Conservation (phyloP, 768 basidiomycete species). For the Cytidiella melzeri region DNA sequence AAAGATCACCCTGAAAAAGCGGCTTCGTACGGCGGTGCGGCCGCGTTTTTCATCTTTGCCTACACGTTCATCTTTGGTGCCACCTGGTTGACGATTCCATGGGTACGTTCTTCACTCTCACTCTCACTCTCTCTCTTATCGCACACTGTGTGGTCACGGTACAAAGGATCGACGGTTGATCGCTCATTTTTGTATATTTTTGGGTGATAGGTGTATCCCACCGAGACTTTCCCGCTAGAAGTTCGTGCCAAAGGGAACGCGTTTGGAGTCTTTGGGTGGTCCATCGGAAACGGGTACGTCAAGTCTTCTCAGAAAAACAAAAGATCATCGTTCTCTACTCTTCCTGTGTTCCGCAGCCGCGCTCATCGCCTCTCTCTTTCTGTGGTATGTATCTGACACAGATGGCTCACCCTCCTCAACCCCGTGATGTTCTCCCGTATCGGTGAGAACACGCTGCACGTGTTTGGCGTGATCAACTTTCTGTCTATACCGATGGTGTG, state of each 20-base stretch:
- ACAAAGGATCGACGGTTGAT: background rate
- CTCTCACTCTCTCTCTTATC: no score
- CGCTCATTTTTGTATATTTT: background rate
- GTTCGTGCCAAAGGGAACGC: conserved; percentile 40
- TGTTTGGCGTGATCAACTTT: conserved; percentile 39
- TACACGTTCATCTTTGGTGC: conserved; percentile 40
- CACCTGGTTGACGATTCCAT: conserved; percentile 41
- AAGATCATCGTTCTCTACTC: background rate
- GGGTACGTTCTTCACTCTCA: no score
- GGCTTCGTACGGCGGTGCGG: conserved; percentile 34
- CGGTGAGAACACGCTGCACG: conserved; percentile 38
- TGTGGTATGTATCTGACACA: conserved; percentile 9
- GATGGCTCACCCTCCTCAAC: conserved; percentile 40
- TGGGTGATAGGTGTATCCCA: conserved; percentile 19
- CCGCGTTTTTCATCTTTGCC: conserved; percentile 38
- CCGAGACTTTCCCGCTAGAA: conserved; percentile 38
- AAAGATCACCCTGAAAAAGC: conserved; percentile 36
- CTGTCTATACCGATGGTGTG: conserved; percentile 37
- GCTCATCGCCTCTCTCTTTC: background rate
- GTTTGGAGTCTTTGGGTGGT: conserved; percentile 42
- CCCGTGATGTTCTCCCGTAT: conserved; percentile 39
- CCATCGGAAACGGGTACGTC: conserved; percentile 34
- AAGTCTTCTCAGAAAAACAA: no score
- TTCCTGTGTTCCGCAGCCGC: background rate
- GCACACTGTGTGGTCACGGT: background rate